Evolutionary conservation across 192 early-diverging fungal genomes (phyloP).

Genomic region (Gamsiella multidivaricata): DNA sequence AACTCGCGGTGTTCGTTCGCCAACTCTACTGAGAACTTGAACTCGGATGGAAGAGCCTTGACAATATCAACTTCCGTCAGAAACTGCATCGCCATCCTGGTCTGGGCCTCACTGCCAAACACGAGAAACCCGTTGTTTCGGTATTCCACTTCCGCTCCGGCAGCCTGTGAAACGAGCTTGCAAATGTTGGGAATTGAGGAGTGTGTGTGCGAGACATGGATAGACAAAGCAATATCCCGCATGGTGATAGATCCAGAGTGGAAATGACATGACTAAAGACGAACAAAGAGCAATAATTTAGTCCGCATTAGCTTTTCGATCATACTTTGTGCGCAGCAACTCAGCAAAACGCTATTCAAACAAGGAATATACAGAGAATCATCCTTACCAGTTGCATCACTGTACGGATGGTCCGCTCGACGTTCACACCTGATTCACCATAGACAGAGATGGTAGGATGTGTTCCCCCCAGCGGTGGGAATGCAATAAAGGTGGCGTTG

Average conservation of each 20-base stretch:
- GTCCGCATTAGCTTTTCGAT: no score
- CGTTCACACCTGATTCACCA: conserved; percentile 76
- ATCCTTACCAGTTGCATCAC: conserved; percentile 74
- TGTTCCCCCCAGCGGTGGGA: conserved; percentile 70
- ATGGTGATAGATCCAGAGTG: conserved; percentile 47
- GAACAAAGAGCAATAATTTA: background rate
- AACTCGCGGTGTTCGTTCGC: conserved; percentile 85
- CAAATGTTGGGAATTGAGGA: conserved; percentile 52
- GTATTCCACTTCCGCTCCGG: conserved; percentile 73
- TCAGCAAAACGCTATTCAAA: no score
- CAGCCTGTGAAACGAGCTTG: conserved; percentile 58
- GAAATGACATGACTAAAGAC: conserved; percentile 46
- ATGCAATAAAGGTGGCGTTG: conserved; percentile 73
- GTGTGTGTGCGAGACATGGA: conserved; percentile 35
- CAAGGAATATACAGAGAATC: no score
- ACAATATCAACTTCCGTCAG: conserved; percentile 66
- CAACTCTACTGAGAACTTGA: conserved; percentile 80
- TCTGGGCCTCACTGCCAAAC: conserved; percentile 72
- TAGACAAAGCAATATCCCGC: conserved; percentile 17
- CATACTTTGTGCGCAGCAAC: no score
- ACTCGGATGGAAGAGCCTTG: conserved; percentile 60
- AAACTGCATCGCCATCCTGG: conserved; percentile 68
- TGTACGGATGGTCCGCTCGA: conserved; percentile 75
- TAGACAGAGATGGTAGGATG: conserved; percentile 65
- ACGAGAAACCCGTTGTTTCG: conserved; percentile 71